These are phyloP conservation scores for Pseudotulostoma volvatum DNA, from an alignment of 495 filamentous ascomycete genomes.

Conservation along the genomic window DNA sequence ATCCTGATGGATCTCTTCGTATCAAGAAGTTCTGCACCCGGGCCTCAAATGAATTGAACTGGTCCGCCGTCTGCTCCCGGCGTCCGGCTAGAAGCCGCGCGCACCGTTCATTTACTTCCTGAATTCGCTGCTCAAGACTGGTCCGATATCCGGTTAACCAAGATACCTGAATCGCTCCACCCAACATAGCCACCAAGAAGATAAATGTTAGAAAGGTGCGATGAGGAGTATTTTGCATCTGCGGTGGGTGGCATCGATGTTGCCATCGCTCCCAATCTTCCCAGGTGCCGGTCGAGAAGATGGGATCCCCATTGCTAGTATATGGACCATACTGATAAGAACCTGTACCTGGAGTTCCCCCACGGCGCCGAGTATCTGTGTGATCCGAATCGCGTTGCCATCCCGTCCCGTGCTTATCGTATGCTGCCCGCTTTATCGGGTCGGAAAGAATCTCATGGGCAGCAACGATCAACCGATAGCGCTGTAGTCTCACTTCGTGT, in stretches of 20 bases:
- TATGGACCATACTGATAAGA: slow-evolving; percentile 17
- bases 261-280: slow-evolving; percentile 96
- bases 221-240: slow-evolving; percentile 54
- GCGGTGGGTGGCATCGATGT: slow-evolving; percentile 36
- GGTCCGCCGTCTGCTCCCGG: slow-evolving; percentile 29
- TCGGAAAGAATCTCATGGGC: slow-evolving; percentile 87
- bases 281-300: slow-evolving; percentile 83
- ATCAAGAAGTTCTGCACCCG: slow-evolving; percentile 58
- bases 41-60: slow-evolving; percentile 36
- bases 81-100: slow-evolving; percentile 41
- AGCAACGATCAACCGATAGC: slow-evolving; percentile 71
- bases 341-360: slow-evolving; percentile 1
- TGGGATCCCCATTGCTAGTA: slow-evolving; percentile 27
- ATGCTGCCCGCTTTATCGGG: slow-evolving; percentile 55
- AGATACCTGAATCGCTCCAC: slow-evolving; percentile 49
- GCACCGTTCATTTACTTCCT: slow-evolving; percentile 44
- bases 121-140: slow-evolving; percentile 42
- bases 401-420: slow-evolving; percentile 66
- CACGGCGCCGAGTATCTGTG: slow-evolving; percentile 1
- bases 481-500: slow-evolving; percentile 48
- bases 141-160: slow-evolving; percentile 41
- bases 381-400: slow-evolving; percentile 43
- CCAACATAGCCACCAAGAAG: slow-evolving; percentile 46
- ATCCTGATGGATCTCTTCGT: slow-evolving; percentile 41
- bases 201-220: slow-evolving; percentile 55